phyloP scores from a whole-genome alignment of 257 asterid species.

The Plantago ovata region DNA sequence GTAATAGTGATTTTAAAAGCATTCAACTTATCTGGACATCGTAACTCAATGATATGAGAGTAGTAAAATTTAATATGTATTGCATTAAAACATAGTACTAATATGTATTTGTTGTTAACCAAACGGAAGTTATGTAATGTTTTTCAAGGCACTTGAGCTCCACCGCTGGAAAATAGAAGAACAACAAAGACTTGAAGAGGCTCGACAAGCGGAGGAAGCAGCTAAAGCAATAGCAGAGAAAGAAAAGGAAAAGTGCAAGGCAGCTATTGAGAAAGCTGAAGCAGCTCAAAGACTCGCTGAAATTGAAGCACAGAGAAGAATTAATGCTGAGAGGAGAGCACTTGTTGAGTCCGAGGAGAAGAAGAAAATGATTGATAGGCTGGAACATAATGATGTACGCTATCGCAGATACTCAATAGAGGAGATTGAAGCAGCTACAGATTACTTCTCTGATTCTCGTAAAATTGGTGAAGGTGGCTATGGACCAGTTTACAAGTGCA shows the following conservation, averaged over 20 bases:
- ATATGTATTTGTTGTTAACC: not conserved
- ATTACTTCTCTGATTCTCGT: conserved; percentile 47
- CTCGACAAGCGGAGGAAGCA: conserved; percentile 70
- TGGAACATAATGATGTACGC: conserved; percentile 57
- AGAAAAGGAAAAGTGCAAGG: conserved; percentile 75
- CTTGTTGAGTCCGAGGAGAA: conserved; percentile 67
- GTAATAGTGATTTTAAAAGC: conserved; percentile 23
- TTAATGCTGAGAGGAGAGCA: conserved; percentile 70
- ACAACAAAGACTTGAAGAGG: conserved; percentile 63
- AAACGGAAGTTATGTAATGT: not conserved
- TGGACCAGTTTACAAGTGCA: conserved; percentile 79
- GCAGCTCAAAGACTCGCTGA: conserved; percentile 87
- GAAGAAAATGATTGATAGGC: conserved; percentile 49
- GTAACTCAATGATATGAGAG: not conserved
- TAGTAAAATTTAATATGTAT: not conserved
- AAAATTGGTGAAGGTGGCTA: conserved; percentile 97
- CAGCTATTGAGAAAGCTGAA: conserved; percentile 84
- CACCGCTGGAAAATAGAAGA: conserved; percentile 85
- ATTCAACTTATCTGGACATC: too few species aligned
- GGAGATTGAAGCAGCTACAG: conserved; percentile 85
- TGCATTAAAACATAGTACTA: not conserved
- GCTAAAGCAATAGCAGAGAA: conserved; percentile 72
- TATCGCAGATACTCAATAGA: conserved; percentile 72
- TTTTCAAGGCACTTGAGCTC: conserved; percentile 67
- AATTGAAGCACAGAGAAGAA: conserved; percentile 77